These are phyloP conservation scores for Fusarium chaquense DNA, from an alignment of 2,329 filamentous ascomycete species.

Conservation along the genomic window DNA sequence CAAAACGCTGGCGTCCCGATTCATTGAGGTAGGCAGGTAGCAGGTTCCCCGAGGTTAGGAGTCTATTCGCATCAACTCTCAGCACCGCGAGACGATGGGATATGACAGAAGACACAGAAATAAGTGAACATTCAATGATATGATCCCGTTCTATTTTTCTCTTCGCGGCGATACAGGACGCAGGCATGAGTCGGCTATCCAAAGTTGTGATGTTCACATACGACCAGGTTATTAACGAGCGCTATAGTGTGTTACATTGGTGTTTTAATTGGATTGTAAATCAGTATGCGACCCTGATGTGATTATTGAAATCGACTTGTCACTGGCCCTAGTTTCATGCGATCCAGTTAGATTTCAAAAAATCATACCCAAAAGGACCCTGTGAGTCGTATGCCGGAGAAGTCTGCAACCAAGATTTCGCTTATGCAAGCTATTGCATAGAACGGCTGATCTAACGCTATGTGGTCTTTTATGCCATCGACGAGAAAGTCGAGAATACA, in stretches of 20 bases:
- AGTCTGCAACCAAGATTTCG: background rate
- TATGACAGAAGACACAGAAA: background rate
- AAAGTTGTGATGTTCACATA: background rate
- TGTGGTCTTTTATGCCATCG: background rate
- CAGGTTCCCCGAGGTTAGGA: too few species aligned
- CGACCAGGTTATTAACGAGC: background rate
- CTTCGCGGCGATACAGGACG: background rate
- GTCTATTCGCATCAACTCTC: background rate
- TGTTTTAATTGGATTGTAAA: background rate
- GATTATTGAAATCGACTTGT: background rate
- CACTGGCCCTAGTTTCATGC: background rate
- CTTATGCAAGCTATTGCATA: background rate
- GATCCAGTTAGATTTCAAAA: conserved; percentile 20
- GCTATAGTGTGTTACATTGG: background rate
- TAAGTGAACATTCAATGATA: too few species aligned
- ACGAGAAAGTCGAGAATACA: background rate
- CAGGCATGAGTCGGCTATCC: background rate
- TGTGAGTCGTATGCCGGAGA: background rate
- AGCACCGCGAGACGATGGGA: background rate
- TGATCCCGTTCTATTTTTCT: background rate
- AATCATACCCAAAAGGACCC: conserved; percentile 27
- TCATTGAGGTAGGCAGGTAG: background rate
- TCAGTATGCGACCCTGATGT: background rate
- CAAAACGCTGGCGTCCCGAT: conserved; percentile 4
- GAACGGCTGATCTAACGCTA: background rate